These are phyloP conservation scores for Knoxia roxburghii DNA, from an alignment of 257 asterid species.

Conservation along the genomic window DNA sequence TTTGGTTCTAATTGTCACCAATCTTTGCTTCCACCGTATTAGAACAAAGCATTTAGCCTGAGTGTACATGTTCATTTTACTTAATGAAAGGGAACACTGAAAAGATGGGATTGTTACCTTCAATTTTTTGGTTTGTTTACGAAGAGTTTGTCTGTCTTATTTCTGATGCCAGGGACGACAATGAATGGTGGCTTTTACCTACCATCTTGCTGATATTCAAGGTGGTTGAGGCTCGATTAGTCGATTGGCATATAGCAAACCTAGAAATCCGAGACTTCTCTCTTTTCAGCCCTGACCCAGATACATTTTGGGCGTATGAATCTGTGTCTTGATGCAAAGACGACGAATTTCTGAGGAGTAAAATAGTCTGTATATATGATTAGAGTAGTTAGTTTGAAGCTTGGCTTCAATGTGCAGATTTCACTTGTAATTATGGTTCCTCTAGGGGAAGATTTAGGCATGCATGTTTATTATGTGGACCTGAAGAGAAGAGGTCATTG, in stretches of 20 bases:
- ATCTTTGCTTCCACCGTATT: neutral
- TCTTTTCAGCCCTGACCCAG: constrained; percentile 82
- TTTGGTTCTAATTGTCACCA: neutral
- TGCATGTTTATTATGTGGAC: too few species aligned
- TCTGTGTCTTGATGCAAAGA: constrained; percentile 41
- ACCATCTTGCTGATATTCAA: constrained; percentile 64
- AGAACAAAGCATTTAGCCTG: neutral
- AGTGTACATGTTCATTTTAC: neutral
- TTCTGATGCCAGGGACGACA: constrained; percentile 67
- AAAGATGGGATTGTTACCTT: neutral
- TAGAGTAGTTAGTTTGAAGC: constrained; percentile 46
- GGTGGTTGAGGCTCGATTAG: constrained; percentile 76
- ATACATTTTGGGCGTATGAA: constrained; percentile 94
- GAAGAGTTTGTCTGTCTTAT: neutral
- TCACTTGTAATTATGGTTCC: constrained; percentile 17
- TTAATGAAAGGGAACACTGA: neutral
- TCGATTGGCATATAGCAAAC: constrained; percentile 90
- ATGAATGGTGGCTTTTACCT: constrained; percentile 88
- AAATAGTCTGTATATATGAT: constrained; percentile 23
- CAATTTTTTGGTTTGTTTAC: neutral
- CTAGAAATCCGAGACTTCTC: constrained; percentile 78
- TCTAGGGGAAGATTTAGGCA: neutral
- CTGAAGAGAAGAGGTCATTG: constrained; percentile 1
- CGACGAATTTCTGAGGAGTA: neutral
- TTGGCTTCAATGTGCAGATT: constrained; percentile 32